Evolutionary conservation across 495 filamentous ascomycete species (phyloP).

Genomic region (Xylaria longipes): DNA sequence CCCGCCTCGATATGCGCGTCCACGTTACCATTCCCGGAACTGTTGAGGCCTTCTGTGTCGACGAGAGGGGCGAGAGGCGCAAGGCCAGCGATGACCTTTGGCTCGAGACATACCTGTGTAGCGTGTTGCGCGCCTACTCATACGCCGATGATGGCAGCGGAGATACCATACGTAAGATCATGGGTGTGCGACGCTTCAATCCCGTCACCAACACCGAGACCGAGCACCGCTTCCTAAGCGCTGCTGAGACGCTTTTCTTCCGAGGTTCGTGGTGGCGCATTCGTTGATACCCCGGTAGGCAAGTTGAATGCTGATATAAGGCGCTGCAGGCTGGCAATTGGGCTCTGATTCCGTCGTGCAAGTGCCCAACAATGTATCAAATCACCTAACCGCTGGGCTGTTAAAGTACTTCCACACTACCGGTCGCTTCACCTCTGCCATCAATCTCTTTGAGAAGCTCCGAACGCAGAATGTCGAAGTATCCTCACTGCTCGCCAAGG

Average conservation of each 20-base stretch:
- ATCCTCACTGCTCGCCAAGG: constrained; percentile 87
- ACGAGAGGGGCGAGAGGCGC: constrained; percentile 92
- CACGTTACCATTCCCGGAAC: constrained; percentile 95
- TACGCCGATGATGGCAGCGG: constrained; percentile 95
- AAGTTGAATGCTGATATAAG: constrained; percentile 18
- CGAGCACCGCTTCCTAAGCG: constrained; percentile 94
- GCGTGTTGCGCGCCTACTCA: constrained; percentile 88
- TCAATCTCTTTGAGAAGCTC: constrained; percentile 97
- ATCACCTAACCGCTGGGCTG: constrained; percentile 88
- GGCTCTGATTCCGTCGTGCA: constrained; percentile 97
- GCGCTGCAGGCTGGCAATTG: constrained; percentile 78
- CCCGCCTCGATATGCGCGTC: constrained; percentile 96
- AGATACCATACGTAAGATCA: constrained; percentile 89
- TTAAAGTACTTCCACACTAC: constrained; percentile 98
- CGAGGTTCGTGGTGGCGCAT: constrained; percentile 64
- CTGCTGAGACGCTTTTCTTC: constrained; percentile 94
- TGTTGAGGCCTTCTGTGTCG: constrained; percentile 94
- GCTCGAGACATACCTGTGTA: constrained; percentile 97
- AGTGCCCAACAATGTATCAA: constrained; percentile 96
- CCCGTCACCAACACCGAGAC: constrained; percentile 96
- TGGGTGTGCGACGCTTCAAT: constrained; percentile 94
- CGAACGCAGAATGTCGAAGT: constrained; percentile 90
- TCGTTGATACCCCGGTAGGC: neutral
- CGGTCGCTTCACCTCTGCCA: constrained; percentile 91
- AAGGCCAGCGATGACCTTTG: constrained; percentile 91